Evolutionary conservation across 257 asterid species (phyloP).

Genomic region (Solanum medicagineum): DNA sequence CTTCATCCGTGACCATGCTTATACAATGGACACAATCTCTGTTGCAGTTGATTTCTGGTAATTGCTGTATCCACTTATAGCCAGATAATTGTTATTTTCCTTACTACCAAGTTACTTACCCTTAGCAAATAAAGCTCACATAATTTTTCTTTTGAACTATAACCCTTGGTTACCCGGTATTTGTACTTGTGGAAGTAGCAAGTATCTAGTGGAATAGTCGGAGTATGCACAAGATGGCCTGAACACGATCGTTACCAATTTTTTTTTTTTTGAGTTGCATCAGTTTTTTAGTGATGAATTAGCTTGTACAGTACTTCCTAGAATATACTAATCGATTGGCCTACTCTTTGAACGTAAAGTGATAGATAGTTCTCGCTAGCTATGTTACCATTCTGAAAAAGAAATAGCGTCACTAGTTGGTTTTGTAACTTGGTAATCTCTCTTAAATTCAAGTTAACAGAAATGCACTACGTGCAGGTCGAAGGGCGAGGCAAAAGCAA

Average conservation of each 20-base stretch:
- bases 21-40: constrained; percentile 95
- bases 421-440: not conserved
- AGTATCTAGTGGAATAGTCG: not conserved
- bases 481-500: constrained; percentile 80
- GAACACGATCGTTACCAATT: not conserved
- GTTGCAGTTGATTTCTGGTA: constrained; percentile 94
- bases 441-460: not conserved
- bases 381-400: not conserved
- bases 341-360: not conserved
- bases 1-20: constrained; percentile 80
- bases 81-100: not conserved
- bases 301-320: not conserved
- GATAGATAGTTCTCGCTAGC: not conserved
- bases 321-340: not conserved
- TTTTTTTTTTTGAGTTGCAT: not conserved
- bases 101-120: not conserved
- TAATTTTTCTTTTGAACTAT: not conserved
- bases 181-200: not conserved
- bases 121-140: not conserved
- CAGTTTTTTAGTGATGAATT: not conserved
- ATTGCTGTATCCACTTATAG: not conserved
- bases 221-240: not conserved
- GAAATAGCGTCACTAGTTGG: not conserved
- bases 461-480: constrained; percentile 42
- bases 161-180: not conserved